phyloP scores from a whole-genome alignment of 2,329 filamentous ascomycete species.

The Blastomyces parvus region DNA sequence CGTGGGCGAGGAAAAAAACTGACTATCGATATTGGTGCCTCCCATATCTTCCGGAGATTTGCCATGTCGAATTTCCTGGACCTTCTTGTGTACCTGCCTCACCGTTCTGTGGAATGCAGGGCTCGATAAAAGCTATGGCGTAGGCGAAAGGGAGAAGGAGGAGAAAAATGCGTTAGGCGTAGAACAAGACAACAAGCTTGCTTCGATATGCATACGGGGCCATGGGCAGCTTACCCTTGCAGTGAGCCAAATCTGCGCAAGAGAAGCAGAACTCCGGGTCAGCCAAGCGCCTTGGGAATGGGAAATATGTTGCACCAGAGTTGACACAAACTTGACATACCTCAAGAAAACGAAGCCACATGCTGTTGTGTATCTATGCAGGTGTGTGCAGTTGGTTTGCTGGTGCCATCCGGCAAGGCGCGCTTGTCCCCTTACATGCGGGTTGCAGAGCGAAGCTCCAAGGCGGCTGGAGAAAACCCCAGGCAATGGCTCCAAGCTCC shows the following conservation, averaged over 20 bases:
- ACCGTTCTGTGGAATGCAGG: constrained; percentile 37
- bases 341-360: constrained; percentile 28
- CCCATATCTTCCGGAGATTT: constrained; percentile 36
- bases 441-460: background rate
- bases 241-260: constrained; percentile 29
- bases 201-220: background rate
- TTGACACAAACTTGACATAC: constrained; percentile 21
- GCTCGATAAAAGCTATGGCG: constrained; percentile 33
- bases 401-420: constrained; percentile 12
- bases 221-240: constrained; percentile 24
- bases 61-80: constrained; percentile 35
- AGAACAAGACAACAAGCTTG: background rate
- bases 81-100: constrained; percentile 33
- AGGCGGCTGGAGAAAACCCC: background rate
- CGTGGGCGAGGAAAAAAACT: constrained; percentile 5
- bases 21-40: constrained; percentile 32
- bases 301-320: background rate
- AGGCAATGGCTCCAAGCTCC: background rate
- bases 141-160: background rate
- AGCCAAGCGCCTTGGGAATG: constrained; percentile 11
- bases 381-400: background rate
- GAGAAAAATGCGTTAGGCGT: constrained; percentile 3
- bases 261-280: background rate
- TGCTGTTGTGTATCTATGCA: constrained; percentile 5
- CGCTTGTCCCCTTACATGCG: constrained; percentile 1